A percentile compares a stretch with the other conserved stretches of the same genome.
These are phyloP conservation scores for Diaporthe ilicicola DNA, from an alignment of 2,329 filamentous ascomycete species.

Conservation along the genomic window DNA sequence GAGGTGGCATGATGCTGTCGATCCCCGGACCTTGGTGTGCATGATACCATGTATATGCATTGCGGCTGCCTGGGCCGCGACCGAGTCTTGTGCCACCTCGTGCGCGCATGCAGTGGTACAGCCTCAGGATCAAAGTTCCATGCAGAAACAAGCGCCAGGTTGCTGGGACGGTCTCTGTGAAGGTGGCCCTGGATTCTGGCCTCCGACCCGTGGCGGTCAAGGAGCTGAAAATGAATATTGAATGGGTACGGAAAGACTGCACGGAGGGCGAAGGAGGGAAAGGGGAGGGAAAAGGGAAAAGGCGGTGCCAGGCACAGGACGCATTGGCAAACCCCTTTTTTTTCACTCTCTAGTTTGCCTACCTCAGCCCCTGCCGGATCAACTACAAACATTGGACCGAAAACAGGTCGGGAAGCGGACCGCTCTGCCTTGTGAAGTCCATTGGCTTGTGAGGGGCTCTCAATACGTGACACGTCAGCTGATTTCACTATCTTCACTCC, in stretches of 20 bases:
- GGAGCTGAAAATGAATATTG: neutral
- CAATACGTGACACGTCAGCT: no score
- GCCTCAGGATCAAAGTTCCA: neutral
- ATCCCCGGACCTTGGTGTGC: no score
- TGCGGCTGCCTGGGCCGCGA: neutral
- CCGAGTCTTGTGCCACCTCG: neutral
- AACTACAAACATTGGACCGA: no score
- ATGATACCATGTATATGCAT: neutral
- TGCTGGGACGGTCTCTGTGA: neutral
- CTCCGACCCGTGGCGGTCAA: neutral
- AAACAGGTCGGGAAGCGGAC: no score
- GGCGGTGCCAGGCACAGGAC: neutral
- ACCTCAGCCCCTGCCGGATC: no score
- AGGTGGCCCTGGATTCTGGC: neutral
- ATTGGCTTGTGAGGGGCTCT: no score
- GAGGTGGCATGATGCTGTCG: neutral
- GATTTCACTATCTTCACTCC: no score
- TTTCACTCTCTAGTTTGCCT: no score
- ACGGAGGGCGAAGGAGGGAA: neutral
- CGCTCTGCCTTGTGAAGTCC: no score
- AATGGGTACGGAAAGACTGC: neutral
- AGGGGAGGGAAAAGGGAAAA: neutral
- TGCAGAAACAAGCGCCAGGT: neutral
- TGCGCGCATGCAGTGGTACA: neutral
- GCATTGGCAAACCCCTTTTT: no score